These are phyloP conservation scores for Hansenula sp. DNA, from an alignment of 1,139 yeast genomes.

Conservation along the genomic window DNA sequence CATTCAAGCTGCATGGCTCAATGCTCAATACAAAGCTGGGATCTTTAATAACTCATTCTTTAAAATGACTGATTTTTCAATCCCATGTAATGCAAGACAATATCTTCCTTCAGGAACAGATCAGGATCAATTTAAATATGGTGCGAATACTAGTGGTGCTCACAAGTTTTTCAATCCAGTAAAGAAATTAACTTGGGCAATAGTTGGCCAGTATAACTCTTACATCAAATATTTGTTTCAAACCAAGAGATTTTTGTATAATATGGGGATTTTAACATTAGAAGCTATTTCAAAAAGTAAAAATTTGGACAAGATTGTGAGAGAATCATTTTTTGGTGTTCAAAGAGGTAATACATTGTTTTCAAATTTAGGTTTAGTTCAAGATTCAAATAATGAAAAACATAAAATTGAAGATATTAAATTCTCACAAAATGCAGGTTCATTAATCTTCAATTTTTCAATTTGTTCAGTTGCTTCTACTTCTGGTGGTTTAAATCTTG, in stretches of 20 bases:
- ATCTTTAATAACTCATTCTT: slow-evolving; percentile 3
- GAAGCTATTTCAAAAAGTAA: slow-evolving; percentile 2
- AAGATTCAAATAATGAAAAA: neutral
- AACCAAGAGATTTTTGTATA: slow-evolving; percentile 9
- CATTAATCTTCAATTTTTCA: slow-evolving; percentile 7
- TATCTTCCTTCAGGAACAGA: slow-evolving; percentile 7
- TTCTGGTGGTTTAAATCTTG: slow-evolving; percentile 13
- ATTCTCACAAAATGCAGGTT: slow-evolving; percentile 12
- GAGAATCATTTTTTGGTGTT: slow-evolving; percentile 6
- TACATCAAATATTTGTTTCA: slow-evolving; percentile 6
- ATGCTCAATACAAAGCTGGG: slow-evolving; percentile 9
- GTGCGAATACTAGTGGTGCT: slow-evolving; percentile 14
- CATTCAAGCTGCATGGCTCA: slow-evolving; percentile 15
- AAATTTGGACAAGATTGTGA: slow-evolving; percentile 13
- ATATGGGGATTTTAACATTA: slow-evolving; percentile 14
- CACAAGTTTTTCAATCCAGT: slow-evolving; percentile 10
- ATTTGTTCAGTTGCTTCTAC: slow-evolving; percentile 6
- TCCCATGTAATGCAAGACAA: slow-evolving; percentile 16
- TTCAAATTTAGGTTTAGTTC: slow-evolving; percentile 17
- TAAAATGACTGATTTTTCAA: slow-evolving; percentile 10
- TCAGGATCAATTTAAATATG: slow-evolving; percentile 11
- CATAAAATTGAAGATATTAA: slow-evolving; percentile 11
- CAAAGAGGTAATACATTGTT: slow-evolving; percentile 11
- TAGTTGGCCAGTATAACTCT: slow-evolving; percentile 4
- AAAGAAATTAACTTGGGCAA: slow-evolving; percentile 3